Evolutionary conservation across 768 basidiomycete genomes (phyloP).

Genomic region (Suillus paluster): DNA sequence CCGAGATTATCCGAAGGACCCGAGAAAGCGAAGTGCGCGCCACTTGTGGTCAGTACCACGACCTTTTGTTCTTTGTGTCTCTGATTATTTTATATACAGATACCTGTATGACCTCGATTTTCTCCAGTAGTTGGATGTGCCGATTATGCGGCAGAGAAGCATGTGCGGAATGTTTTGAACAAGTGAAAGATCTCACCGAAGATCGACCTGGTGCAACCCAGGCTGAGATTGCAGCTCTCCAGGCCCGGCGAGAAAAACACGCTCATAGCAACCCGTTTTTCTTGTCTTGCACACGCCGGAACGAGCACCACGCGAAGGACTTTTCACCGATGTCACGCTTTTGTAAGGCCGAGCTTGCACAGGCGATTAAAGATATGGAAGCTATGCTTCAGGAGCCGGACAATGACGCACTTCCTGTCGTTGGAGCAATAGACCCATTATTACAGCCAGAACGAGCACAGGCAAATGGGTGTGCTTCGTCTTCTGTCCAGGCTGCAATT

Average conservation of each 20-base stretch:
- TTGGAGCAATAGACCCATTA: slow-evolving; percentile 34
- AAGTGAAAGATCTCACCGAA: slow-evolving; percentile 65
- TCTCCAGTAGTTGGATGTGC: slow-evolving; percentile 90
- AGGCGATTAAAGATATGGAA: slow-evolving; percentile 74
- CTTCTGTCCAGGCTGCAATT: not conserved
- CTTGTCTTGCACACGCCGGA: slow-evolving; percentile 68
- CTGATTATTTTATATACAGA: slow-evolving; percentile 51
- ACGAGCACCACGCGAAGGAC: slow-evolving; percentile 67
- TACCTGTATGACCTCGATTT: slow-evolving; percentile 92
- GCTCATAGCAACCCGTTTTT: slow-evolving; percentile 74
- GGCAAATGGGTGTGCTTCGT: slow-evolving; percentile 1
- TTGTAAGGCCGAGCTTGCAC: slow-evolving; percentile 60
- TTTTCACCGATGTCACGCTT: slow-evolving; percentile 87
- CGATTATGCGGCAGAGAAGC: slow-evolving; percentile 89
- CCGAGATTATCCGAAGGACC: slow-evolving; percentile 69
- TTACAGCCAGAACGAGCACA: slow-evolving; percentile 24
- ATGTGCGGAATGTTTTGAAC: slow-evolving; percentile 81
- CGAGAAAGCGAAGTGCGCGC: slow-evolving; percentile 84
- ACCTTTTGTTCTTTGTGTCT: slow-evolving; percentile 4
- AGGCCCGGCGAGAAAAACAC: slow-evolving; percentile 60
- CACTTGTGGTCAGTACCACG: slow-evolving; percentile 70
- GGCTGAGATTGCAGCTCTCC: slow-evolving; percentile 52
- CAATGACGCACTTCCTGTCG: slow-evolving; percentile 24
- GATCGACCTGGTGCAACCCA: slow-evolving; percentile 52
- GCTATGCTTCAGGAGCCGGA: slow-evolving; percentile 45